Evolutionary conservation across 257 asterid species (phyloP), one percentile per base, ranked within the genome.

Genomic region (Nicotiana attenuata): DNA sequence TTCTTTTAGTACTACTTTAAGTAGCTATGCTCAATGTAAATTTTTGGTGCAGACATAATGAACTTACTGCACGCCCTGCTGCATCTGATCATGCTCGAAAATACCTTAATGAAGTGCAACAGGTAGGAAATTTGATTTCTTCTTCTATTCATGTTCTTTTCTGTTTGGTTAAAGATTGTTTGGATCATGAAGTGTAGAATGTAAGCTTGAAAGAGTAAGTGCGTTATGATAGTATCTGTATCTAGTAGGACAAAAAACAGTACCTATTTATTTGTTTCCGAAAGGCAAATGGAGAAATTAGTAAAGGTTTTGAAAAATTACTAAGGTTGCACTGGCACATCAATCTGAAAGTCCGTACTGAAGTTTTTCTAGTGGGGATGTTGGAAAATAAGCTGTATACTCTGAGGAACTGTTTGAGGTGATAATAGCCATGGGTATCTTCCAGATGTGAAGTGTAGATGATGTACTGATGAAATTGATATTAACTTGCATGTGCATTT

Each of bases 31-130:
- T 50, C 28, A 57, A 26, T 80, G 15, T 80, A 50, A 76, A 55
- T 81, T 80, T 52, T 81, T 88, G 57, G 65, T 65, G 73, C 83
- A 96, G 99, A 87, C 89, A 84, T 87, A 88, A 87, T 55, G 98
- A 96, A 87, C 97, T 96, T 63, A 89, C 97, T 80, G 97, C 98
- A 79, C 92, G 98, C 38, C 99, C 99, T 5, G 92, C 93, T 83
- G 97, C 99, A 81, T 86, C 91, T 85, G 93, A 91, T 85, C 92
- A 89, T 35, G 95, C 98, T 79, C 86, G 57, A 83, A 89, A 76
- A 56, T 96, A 96, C 87, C 89, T 94, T 81, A 81, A 85, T 56
- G 97, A 93, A 85, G 76, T 91, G 84, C 86, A 89, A 86, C 93
- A 92, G 98, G 99, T 94, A 82, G 85, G 67, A 45, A 63, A 22